A percentile compares a stretch with the other conserved stretches of the same genome.
These are phyloP conservation scores for Candida fluviatilis DNA, from an alignment of 805 yeast species.

Conservation along the genomic window DNA sequence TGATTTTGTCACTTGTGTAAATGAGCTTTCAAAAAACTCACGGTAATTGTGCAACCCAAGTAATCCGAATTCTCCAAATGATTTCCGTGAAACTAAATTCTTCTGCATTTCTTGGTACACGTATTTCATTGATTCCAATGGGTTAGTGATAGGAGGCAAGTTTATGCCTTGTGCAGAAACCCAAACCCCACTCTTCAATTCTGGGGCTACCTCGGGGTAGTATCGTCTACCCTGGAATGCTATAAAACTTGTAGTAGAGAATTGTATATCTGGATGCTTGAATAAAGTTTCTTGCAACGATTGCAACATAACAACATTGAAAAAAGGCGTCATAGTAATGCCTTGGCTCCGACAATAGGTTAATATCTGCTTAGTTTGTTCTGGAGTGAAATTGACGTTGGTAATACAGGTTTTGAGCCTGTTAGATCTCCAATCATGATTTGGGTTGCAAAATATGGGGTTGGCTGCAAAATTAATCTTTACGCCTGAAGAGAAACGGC, in stretches of 20 bases:
- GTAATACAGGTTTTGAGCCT: constrained; percentile 9
- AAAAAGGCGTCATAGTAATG: constrained; percentile 20
- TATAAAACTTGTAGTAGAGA: constrained; percentile 9
- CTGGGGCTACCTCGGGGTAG: constrained; percentile 9
- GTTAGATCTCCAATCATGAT: constrained; percentile 5
- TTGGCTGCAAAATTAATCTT: constrained; percentile 3
- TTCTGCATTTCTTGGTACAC: constrained; percentile 8
- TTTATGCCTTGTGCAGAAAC: constrained; percentile 9
- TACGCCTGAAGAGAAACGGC: neutral
- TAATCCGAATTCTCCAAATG: constrained; percentile 13
- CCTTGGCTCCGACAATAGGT: constrained; percentile 13
- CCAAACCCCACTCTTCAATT: constrained; percentile 9
- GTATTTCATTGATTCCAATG: constrained; percentile 6
- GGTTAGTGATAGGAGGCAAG: constrained; percentile 7
- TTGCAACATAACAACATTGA: constrained; percentile 14
- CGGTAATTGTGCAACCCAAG: constrained; percentile 12
- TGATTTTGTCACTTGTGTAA: constrained; percentile 6
- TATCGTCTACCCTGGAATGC: constrained; percentile 18
- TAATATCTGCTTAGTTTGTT: constrained; percentile 9
- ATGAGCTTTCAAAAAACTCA: constrained; percentile 6
- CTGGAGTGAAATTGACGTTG: constrained; percentile 12
- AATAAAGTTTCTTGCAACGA: constrained; percentile 15
- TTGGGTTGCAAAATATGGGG: constrained; percentile 10
- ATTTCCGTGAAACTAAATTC: constrained; percentile 6
- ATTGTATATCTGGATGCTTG: constrained; percentile 4